Percentiles rank a stretch among this genome's conserved stretches.
These are phyloP conservation scores for Pichia cactophila DNA, from an alignment of 1,139 yeast species.

Conservation along the genomic window DNA sequence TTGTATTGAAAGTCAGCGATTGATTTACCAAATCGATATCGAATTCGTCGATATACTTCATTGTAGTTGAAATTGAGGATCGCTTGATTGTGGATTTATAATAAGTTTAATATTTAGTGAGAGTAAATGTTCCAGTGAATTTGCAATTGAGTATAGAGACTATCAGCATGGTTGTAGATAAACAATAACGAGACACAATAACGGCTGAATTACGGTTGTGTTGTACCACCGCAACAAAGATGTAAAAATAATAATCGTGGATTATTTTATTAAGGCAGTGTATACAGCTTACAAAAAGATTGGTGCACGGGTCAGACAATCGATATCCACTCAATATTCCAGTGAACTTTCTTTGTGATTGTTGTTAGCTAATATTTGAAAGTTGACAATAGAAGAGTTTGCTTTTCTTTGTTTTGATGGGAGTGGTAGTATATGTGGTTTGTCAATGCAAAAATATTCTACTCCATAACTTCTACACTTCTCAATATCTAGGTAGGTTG, in stretches of 20 bases:
- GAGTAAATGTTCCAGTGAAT: neutral
- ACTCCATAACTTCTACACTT: too few relatives aligned
- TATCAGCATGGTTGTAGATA: neutral
- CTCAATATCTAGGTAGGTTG: too few relatives aligned
- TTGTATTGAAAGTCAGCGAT: slow-evolving; percentile 77
- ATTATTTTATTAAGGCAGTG: too few relatives aligned
- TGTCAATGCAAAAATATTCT: too few relatives aligned
- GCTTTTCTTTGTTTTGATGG: neutral
- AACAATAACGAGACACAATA: neutral
- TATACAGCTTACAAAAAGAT: too few relatives aligned
- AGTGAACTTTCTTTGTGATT: too few relatives aligned
- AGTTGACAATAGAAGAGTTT: too few relatives aligned
- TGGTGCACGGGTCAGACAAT: neutral
- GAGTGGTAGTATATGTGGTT: neutral
- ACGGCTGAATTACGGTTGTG: neutral
- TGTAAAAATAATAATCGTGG: neutral
- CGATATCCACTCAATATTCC: too few relatives aligned
- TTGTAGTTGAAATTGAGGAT: slow-evolving; percentile 10
- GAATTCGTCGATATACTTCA: slow-evolving; percentile 80
- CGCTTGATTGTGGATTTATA: neutral
- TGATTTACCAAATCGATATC: slow-evolving; percentile 87
- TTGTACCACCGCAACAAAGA: neutral
- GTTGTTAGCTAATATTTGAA: too few relatives aligned
- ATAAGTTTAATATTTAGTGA: neutral
- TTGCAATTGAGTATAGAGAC: neutral